These are phyloP conservation scores for Eremothecium coryli DNA, from an alignment of 1,139 yeast species.

Conservation along the genomic window DNA sequence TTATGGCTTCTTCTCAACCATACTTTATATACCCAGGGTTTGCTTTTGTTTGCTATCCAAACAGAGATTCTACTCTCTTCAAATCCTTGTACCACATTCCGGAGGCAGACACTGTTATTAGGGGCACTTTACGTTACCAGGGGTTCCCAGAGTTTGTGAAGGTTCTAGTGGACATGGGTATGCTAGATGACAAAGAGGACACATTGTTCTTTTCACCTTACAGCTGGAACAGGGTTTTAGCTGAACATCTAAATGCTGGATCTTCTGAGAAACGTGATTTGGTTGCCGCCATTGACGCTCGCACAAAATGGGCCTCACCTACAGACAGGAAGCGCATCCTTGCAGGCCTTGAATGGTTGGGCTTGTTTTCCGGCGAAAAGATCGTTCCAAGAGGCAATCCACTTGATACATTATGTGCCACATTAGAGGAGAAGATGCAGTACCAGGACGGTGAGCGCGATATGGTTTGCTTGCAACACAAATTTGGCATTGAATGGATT, in stretches of 20 bases:
- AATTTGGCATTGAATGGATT: conserved; percentile 94
- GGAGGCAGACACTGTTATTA: conserved; percentile 91
- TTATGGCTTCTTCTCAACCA: conserved; percentile 93
- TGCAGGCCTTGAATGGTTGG: conserved; percentile 89
- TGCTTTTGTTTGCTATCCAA: conserved; percentile 92
- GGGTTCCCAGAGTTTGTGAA: conserved; percentile 98
- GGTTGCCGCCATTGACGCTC: conserved; percentile 61
- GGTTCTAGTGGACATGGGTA: conserved; percentile 88
- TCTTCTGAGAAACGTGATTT: conserved; percentile 66
- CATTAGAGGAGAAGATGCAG: conserved; percentile 92
- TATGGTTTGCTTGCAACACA: conserved; percentile 90
- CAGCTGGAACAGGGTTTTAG: conserved; percentile 85
- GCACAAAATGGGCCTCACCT: conserved; percentile 71
- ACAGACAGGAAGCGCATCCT: conserved; percentile 81
- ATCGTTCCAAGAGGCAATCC: conserved; percentile 90
- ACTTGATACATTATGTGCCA: conserved; percentile 91
- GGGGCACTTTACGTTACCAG: conserved; percentile 96
- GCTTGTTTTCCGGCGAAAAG: conserved; percentile 66
- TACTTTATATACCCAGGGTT: conserved; percentile 94
- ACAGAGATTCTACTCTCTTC: conserved; percentile 94
- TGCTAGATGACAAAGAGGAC: conserved; percentile 67
- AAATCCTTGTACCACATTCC: conserved; percentile 88
- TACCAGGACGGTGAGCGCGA: conserved; percentile 94
- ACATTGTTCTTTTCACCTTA: conserved; percentile 49
- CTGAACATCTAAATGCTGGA: conserved; percentile 62